These are phyloP conservation scores for Cercospora citrullina DNA, from an alignment of 2,329 filamentous ascomycete genomes.

Conservation along the genomic window DNA sequence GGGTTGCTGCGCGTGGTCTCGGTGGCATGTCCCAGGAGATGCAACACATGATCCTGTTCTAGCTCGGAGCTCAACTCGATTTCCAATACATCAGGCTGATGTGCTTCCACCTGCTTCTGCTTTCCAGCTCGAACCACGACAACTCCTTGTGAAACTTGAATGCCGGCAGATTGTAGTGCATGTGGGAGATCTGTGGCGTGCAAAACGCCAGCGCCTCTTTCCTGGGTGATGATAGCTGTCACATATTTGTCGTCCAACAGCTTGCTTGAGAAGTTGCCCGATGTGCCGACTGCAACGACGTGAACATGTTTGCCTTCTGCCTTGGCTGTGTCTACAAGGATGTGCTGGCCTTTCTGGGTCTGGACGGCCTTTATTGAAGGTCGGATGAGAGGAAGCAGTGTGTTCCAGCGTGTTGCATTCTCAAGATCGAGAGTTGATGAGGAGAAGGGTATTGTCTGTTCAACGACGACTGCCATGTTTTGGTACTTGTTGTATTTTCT, in stretches of 20 bases:
- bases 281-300: constrained; percentile 34
- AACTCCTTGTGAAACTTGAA: constrained; percentile 30
- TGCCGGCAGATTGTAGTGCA: constrained; percentile 30
- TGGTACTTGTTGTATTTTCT: not conserved
- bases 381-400: constrained; percentile 38
- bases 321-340: constrained; percentile 37
- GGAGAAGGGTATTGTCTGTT: constrained; percentile 40
- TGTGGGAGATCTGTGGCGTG: constrained; percentile 35
- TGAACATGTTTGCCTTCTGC: constrained; percentile 31
- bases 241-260: constrained; percentile 38
- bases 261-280: constrained; percentile 40
- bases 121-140: constrained; percentile 36
- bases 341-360: constrained; percentile 34
- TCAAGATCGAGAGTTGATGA: constrained; percentile 33
- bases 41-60: constrained; percentile 38
- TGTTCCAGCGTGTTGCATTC: constrained; percentile 37
- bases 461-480: constrained; percentile 41
- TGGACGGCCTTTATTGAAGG: constrained; percentile 34
- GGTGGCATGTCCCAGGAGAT: constrained; percentile 35
- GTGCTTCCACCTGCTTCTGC: constrained; percentile 30
- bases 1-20: constrained; percentile 34
- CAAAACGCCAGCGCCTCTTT: constrained; percentile 29
- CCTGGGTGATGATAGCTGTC: constrained; percentile 36
- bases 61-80: constrained; percentile 34
- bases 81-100: constrained; percentile 32